Base-by-base conservation (phyloP, 257 asterid species). In the Solanum lignicaule region DNA sequence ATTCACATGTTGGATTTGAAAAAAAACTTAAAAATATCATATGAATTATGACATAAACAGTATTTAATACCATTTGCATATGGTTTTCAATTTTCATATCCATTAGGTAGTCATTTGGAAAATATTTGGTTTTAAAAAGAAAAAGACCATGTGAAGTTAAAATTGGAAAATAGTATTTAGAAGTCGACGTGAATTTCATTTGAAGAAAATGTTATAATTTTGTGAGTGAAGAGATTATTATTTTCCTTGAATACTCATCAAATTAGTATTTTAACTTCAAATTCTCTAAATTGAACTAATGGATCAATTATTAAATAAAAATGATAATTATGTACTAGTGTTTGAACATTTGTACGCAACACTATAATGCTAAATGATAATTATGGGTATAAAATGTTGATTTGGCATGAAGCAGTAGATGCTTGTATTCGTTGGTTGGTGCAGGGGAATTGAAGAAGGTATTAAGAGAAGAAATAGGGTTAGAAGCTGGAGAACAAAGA, bases 381-480 rank as follows among this genome's bases (percentile, higher is more conserved):
- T 41, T 41, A 41, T 41, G 48, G 48, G 15, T 41, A 41, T 41
- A 41, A 41, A 41, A 41, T 41, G 48, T 41, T 41, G 48, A 41
- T 41, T 41, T 43, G 55, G 16, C 46, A 43, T 43, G 55, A 43
- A 43, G 18, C 16, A 43, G 46, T 39, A 39, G 13, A 39, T 39
- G 46, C 46, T 39, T 9, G 55, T 41, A 41, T 41, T 41, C 46
- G 4, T 12, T 48, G 11, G 11, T 62, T n/a, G 27, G 16, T 79
- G 88, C 86, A 93, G 98, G 95, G 55, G 96, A 92, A 87, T 55
- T 94, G 92, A 94, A 94, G 95, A 93, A 93, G 94, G 89, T 87
- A 33, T 86, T 94, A 43, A 79, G 90, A 88, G 90, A 84, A 87
- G 95, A 94, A 85, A 91, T 94, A 6, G 96, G 98, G 84, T 85